phyloP scores from a whole-genome alignment of 176 grass and related monocot genomes.

The Pontederia crassipes region DNA sequence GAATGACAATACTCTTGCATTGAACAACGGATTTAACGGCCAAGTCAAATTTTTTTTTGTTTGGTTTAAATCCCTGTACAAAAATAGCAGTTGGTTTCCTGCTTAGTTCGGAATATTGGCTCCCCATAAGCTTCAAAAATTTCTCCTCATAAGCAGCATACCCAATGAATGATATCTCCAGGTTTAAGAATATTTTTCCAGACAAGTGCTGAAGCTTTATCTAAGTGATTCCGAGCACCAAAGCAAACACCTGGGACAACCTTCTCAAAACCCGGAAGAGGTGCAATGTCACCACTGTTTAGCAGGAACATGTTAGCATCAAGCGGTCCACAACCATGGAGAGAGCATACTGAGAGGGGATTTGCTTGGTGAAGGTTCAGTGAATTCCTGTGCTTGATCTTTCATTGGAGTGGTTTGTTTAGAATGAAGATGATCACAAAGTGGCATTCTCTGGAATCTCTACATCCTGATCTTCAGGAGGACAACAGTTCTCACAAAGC shows the following conservation, averaged over 20 bases:
- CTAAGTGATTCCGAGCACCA: conserved; percentile 49
- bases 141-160: conserved; percentile 43
- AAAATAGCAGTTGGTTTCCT: conserved; percentile 37
- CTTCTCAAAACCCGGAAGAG: conserved; percentile 51
- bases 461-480: conserved; percentile 53
- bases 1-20: too few relatives aligned
- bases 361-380: conserved; percentile 30
- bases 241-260: conserved; percentile 54
- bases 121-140: neutral
- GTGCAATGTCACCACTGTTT: conserved; percentile 13
- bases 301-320: conserved; percentile 72
- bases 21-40: too few relatives aligned
- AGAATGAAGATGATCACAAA: conserved; percentile 77
- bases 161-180: conserved; percentile 35
- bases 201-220: conserved; percentile 42
- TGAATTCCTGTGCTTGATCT: conserved; percentile 60
- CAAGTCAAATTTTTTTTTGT: too few relatives aligned
- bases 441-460: conserved; percentile 42
- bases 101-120: conserved; percentile 71
- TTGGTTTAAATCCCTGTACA: too few relatives aligned
- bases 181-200: conserved; percentile 36
- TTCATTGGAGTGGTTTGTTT: conserved; percentile 3
- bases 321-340: conserved; percentile 63
- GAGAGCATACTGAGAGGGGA: conserved; percentile 54
- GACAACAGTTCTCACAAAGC: conserved; percentile 62